phyloP scores from a whole-genome alignment of 352 stramenopile species.

The Phytophthora europaea region DNA sequence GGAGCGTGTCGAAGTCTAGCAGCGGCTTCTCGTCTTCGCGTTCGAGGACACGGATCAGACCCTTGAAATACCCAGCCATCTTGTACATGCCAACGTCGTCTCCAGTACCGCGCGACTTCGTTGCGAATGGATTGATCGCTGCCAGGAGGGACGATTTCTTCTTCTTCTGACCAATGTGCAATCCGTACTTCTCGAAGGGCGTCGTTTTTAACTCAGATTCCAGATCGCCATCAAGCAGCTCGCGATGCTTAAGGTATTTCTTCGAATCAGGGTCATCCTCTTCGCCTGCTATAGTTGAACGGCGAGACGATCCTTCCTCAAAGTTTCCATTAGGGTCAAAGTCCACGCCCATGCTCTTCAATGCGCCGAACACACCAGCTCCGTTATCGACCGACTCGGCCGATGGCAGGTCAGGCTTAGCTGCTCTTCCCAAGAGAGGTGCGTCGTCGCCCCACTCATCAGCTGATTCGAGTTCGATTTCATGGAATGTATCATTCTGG shows the following conservation, averaged over 20 bases:
- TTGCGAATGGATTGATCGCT: constrained; percentile 78
- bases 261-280: constrained; percentile 74
- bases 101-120: constrained; percentile 54
- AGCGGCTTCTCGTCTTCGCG: constrained; percentile 83
- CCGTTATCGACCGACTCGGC: constrained; percentile 74
- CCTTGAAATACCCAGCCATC: constrained; percentile 92
- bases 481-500: constrained; percentile 70
- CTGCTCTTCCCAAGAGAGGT: constrained; percentile 49
- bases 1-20: constrained; percentile 73
- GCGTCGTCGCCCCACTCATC: constrained; percentile 69
- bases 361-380: constrained; percentile 85
- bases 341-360: constrained; percentile 88
- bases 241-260: constrained; percentile 85
- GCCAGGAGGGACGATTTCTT: constrained; percentile 72
- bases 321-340: constrained; percentile 75
- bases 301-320: constrained; percentile 61
- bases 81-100: constrained; percentile 75
- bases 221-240: constrained; percentile 74
- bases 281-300: constrained; percentile 56
- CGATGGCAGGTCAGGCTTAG: constrained; percentile 36
- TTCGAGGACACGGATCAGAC: constrained; percentile 90
- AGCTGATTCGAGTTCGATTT: constrained; percentile 74
- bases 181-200: constrained; percentile 90
- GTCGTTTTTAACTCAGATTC: constrained; percentile 84
- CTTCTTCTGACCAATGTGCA: constrained; percentile 87